Conservation (phyloP, 192 early-diverging fungal species). For the Backusella westeae region DNA sequence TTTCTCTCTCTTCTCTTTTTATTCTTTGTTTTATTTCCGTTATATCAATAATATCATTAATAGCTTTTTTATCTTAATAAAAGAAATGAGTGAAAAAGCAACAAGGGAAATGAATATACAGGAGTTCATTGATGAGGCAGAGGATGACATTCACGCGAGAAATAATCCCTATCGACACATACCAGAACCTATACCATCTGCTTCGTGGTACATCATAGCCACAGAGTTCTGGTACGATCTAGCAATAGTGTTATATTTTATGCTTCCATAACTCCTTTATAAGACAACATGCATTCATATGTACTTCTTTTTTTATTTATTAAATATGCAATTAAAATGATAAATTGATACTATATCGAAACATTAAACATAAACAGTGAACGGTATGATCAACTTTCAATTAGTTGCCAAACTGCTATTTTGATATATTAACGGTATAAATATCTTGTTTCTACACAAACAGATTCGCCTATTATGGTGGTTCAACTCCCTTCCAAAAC, state of each 20-base stretch:
- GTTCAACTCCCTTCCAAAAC: slow-evolving; percentile 59
- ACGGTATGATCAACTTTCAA: not conserved
- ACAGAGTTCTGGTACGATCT: slow-evolving; percentile 57
- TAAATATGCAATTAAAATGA: not conserved
- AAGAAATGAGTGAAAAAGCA: slow-evolving; percentile 1
- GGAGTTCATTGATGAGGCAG: not conserved
- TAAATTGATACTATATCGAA: not conserved
- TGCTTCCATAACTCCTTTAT: not conserved
- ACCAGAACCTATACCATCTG: slow-evolving; percentile 46
- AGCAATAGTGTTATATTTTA: not conserved
- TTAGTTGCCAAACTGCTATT: not conserved
- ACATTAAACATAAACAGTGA: slow-evolving; percentile 5
- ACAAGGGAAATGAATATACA: not conserved
- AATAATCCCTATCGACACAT: slow-evolving; percentile 33
- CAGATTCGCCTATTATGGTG: slow-evolving; percentile 62
- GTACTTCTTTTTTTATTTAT: not conserved
- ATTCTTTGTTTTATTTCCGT: not conserved
- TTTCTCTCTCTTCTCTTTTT: not conserved
- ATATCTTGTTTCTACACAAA: not conserved
- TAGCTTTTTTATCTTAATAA: not conserved
- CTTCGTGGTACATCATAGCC: slow-evolving; percentile 52
- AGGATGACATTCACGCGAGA: not conserved
- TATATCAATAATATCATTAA: not conserved
- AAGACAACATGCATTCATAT: not conserved
- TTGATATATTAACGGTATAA: not conserved